Conservation (phyloP, 1,139 yeast genomes). For the Zygosaccharomyces sapae region DNA sequence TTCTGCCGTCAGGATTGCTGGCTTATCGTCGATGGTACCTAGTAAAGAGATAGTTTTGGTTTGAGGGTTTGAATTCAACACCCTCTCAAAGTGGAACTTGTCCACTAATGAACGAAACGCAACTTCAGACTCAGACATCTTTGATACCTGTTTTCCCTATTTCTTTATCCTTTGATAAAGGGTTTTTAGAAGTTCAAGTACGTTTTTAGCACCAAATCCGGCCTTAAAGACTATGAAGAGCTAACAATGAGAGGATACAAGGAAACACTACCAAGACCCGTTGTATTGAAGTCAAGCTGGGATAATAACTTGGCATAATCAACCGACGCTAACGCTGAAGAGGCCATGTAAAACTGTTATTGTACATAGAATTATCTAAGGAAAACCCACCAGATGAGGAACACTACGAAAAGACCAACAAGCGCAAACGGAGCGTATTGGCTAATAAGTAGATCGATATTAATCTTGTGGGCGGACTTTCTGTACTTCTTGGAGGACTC, state of each 20-base stretch:
- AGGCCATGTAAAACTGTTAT: constrained; percentile 1
- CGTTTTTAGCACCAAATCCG: no score
- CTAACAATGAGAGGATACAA: no score
- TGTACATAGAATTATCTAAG: constrained; percentile 37
- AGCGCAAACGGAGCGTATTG: constrained; percentile 87
- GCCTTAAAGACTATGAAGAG: no score
- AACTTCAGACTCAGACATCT: constrained; percentile 1
- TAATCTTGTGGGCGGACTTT: constrained; percentile 85
- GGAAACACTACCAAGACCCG: no score
- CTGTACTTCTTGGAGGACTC: constrained; percentile 84
- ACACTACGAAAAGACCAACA: constrained; percentile 65
- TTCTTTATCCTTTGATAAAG: no score
- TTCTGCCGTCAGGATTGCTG: constrained; percentile 72
- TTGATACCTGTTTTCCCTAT: background rate
- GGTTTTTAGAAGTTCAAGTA: no score
- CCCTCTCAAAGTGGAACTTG: constrained; percentile 41
- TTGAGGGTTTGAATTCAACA: constrained; percentile 56
- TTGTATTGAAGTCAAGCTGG: no score
- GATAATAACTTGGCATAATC: no score
- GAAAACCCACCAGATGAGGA: constrained; percentile 80
- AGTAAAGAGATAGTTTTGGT: constrained; percentile 59
- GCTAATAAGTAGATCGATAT: constrained; percentile 79
- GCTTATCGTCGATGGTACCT: constrained; percentile 55
- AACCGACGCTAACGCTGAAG: background rate
- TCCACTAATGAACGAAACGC: constrained; percentile 12